A percentile compares a stretch with the other conserved stretches of the same genome.
Evolutionary conservation across 768 basidiomycete genomes (phyloP).

Genomic region (Stropharia rugosoannulata): DNA sequence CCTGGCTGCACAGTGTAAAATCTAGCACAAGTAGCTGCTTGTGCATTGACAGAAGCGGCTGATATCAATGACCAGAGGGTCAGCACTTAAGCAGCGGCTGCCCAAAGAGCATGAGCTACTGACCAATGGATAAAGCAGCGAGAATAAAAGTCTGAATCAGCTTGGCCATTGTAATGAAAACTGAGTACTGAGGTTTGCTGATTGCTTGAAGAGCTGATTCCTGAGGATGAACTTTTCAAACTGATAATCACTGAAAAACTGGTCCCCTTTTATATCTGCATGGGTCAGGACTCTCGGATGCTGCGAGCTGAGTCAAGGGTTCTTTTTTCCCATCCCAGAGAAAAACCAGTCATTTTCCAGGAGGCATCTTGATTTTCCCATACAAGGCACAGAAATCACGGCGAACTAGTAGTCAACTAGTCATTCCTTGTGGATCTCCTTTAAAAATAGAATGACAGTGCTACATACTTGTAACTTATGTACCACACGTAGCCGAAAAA

Average conservation of each 20-base stretch:
- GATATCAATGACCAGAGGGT: not conserved
- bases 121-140: not conserved
- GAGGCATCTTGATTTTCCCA: too few species aligned
- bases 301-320: too few species aligned
- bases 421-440: too few species aligned
- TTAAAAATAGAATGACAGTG: too few species aligned
- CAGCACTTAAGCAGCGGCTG: not conserved
- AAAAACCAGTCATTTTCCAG: too few species aligned
- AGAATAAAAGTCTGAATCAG: not conserved
- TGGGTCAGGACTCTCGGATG: too few species aligned
- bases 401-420: too few species aligned
- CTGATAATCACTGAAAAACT: not conserved
- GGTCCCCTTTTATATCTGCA: not conserved
- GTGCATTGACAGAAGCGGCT: not conserved
- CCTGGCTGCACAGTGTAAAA: conserved; percentile 44
- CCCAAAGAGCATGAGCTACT: not conserved
- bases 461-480: too few species aligned
- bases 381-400: too few species aligned
- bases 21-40: conserved; percentile 38
- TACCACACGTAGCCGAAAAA: too few species aligned
- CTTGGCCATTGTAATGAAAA: not conserved
- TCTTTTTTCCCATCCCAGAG: too few species aligned
- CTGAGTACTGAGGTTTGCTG: not conserved
- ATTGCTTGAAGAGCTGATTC: not conserved
- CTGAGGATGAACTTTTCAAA: not conserved